A percentile compares a stretch with the other conserved stretches of the same genome.
Conservation (phyloP, 164 flowering plant genomes). For the Paratinospora sagittata region DNA sequence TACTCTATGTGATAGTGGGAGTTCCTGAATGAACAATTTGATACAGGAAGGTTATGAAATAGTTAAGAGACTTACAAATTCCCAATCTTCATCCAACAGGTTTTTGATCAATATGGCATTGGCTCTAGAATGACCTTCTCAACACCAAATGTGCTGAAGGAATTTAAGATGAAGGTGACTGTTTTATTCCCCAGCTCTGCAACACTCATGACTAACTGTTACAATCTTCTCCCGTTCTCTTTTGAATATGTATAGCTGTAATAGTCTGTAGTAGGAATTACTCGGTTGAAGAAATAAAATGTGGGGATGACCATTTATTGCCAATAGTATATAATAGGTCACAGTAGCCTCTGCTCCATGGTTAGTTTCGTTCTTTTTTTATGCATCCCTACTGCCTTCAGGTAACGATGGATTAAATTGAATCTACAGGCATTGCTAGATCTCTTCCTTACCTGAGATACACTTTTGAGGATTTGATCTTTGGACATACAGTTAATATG, state of each 20-base stretch:
- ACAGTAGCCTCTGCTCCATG: not conserved
- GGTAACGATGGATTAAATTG: not conserved
- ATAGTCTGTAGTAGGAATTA: not conserved
- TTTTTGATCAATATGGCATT: constrained; percentile 88
- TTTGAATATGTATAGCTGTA: not conserved
- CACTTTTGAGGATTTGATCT: too few relatives aligned
- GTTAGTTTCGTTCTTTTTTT: too few relatives aligned
- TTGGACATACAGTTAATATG: not conserved
- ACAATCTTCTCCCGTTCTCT: not conserved
- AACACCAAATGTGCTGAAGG: constrained; percentile 64
- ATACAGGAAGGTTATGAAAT: not conserved
- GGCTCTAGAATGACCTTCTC: constrained; percentile 46
- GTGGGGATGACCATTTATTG: not conserved
- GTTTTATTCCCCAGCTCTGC: not conserved
- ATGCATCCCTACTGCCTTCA: too few relatives aligned
- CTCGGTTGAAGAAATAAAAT: not conserved
- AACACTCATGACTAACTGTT: not conserved
- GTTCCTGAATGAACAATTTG: not conserved
- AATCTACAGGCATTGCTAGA: not conserved
- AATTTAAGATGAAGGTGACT: constrained; percentile 70
- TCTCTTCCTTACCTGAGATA: not conserved
- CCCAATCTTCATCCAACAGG: constrained; percentile 33
- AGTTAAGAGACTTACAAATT: not conserved
- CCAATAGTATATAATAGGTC: not conserved
- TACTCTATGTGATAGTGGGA: not conserved